These are phyloP conservation scores for Cydonia oblonga DNA, from an alignment of 331 rosid species.

Conservation along the genomic window DNA sequence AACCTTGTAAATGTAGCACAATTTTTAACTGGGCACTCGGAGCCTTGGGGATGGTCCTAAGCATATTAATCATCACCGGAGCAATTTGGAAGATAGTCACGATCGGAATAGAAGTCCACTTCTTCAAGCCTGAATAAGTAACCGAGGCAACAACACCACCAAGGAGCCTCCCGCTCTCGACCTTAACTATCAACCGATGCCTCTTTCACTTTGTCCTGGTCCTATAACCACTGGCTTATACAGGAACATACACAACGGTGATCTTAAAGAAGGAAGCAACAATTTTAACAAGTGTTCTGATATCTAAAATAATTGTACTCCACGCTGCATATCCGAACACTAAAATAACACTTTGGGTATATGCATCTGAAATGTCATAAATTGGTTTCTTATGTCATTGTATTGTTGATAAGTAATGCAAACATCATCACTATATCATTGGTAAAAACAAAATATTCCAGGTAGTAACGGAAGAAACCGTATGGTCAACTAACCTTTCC, in stretches of 20 bases:
- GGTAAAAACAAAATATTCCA: neutral
- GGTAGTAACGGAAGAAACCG: slow-evolving; percentile 11
- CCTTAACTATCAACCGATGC: neutral
- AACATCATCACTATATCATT: neutral
- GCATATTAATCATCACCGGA: slow-evolving; percentile 42
- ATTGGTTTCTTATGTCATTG: neutral
- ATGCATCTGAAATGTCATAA: neutral
- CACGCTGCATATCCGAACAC: neutral
- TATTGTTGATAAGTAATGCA: neutral
- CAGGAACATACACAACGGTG: neutral
- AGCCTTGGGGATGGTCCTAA: slow-evolving; percentile 34
- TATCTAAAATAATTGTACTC: neutral
- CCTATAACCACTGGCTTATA: neutral
- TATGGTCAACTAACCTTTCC: slow-evolving; percentile 9
- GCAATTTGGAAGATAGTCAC: slow-evolving; percentile 58
- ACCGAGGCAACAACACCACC: neutral
- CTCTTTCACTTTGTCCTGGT: neutral
- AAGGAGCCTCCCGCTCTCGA: neutral
- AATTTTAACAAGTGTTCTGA: neutral
- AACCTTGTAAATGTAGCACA: slow-evolving; percentile 28
- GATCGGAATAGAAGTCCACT: slow-evolving; percentile 41
- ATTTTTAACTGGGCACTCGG: slow-evolving; percentile 47
- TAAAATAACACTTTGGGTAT: neutral
- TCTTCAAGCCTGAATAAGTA: slow-evolving; percentile 49
- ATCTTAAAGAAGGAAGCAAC: neutral